A percentile compares a stretch with the other conserved stretches of the same genome.
Conservation (phyloP, 352 stramenopile species). For the Phytophthora hybrid region DNA sequence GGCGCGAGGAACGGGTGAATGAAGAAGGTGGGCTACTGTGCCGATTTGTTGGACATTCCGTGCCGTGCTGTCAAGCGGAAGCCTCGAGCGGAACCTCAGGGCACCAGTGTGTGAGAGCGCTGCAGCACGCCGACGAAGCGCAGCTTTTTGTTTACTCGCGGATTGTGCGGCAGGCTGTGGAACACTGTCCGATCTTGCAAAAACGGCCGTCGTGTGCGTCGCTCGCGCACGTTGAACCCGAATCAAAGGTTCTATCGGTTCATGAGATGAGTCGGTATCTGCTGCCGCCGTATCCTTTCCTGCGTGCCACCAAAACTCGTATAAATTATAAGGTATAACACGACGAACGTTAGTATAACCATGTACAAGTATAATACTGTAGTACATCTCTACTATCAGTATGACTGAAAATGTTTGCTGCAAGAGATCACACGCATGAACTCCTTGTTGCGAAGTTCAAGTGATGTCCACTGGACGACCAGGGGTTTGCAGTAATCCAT, state of each 20-base stretch:
- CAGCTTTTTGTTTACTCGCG: constrained; percentile 52
- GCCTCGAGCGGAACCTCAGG: constrained; percentile 7
- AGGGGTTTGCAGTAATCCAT: too few species aligned
- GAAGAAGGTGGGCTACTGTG: constrained; percentile 47
- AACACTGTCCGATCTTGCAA: constrained; percentile 37
- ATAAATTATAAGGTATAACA: neutral
- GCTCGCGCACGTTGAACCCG: constrained; percentile 30
- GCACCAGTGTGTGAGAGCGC: constrained; percentile 31
- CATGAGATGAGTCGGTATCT: constrained; percentile 40
- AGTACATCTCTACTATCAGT: too few species aligned
- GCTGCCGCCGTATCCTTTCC: constrained; percentile 47
- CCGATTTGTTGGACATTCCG: constrained; percentile 43
- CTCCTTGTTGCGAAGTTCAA: too few species aligned
- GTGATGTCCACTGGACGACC: too few species aligned
- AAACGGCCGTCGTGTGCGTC: constrained; percentile 37
- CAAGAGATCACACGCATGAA: too few species aligned
- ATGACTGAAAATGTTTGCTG: too few species aligned
- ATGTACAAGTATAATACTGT: too few species aligned
- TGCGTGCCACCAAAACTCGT: constrained; percentile 10
- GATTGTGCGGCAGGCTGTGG: constrained; percentile 40
- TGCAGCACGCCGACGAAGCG: constrained; percentile 39
- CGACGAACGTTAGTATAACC: too few species aligned
- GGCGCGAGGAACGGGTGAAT: constrained; percentile 40
- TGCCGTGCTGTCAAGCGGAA: constrained; percentile 49
- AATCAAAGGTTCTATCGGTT: constrained; percentile 21